Conservation (phyloP, 2,329 filamentous ascomycete species). For the Didymellaceae sp. region DNA sequence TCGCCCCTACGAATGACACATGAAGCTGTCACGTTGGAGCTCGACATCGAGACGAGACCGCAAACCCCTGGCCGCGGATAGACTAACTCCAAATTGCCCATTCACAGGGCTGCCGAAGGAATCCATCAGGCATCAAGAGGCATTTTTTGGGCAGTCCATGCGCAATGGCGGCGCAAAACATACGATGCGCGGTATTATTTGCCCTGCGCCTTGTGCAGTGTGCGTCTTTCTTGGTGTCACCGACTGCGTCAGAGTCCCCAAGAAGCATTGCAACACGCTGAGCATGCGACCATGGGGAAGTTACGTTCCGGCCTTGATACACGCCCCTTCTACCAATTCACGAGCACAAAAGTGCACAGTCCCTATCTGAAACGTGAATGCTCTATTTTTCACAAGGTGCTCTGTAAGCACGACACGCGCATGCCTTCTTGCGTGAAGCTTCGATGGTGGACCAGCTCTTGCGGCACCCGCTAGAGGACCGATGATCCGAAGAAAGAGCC, state of each 20-base stretch:
- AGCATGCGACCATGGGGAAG: background rate
- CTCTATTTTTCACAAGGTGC: slow-evolving; percentile 8
- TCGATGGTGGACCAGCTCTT: slow-evolving; percentile 16
- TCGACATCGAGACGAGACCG: slow-evolving; percentile 16
- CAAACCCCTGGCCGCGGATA: slow-evolving; percentile 15
- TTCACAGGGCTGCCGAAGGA: slow-evolving; percentile 18
- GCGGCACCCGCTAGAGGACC: slow-evolving; percentile 18
- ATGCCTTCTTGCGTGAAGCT: slow-evolving; percentile 17
- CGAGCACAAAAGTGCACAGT: background rate
- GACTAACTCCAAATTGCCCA: slow-evolving; percentile 9
- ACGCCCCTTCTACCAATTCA: no score
- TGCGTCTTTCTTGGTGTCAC: slow-evolving; percentile 1
- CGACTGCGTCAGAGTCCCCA: slow-evolving; percentile 3
- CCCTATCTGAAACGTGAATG: background rate
- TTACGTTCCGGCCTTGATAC: background rate
- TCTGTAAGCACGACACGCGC: slow-evolving; percentile 16
- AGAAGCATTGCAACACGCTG: background rate
- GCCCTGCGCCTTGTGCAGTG: slow-evolving; percentile 8
- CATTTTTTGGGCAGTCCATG: slow-evolving; percentile 16
- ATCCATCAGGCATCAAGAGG: slow-evolving; percentile 20
- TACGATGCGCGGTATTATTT: slow-evolving; percentile 14
- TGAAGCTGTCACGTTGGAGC: slow-evolving; percentile 8
- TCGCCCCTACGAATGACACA: slow-evolving; percentile 22
- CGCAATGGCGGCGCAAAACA: slow-evolving; percentile 13
- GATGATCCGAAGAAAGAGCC: slow-evolving; percentile 16